A percentile compares a stretch with the other conserved stretches of the same genome.
Conservation (phyloP, 106 monocot species). For the Chionographis japonica region DNA sequence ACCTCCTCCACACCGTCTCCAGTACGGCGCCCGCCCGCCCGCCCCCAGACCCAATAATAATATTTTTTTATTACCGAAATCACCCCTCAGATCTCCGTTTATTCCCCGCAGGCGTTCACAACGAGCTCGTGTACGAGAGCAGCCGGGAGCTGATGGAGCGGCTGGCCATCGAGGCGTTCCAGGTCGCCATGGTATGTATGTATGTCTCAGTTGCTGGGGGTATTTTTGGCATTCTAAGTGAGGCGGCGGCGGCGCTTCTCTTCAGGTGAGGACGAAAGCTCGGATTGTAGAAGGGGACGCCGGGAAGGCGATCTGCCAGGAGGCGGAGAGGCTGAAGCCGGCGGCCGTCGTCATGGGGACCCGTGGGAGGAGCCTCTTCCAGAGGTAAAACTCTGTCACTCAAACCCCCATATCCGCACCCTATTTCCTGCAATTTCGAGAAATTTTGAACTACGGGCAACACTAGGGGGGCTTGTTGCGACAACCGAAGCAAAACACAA, state of each 20-base stretch:
- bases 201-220: background rate
- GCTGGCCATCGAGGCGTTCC: conserved; percentile 56
- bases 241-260: too few relatives aligned
- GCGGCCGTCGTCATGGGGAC: conserved; percentile 88
- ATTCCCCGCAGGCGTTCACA: conserved; percentile 34
- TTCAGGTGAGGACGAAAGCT: conserved; percentile 56
- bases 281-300: conserved; percentile 83
- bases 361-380: conserved; percentile 59
- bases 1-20: conserved; percentile 79
- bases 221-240: too few relatives aligned
- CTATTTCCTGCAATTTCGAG: too few relatives aligned
- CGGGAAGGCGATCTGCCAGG: conserved; percentile 78
- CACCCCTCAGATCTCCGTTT: too few relatives aligned
- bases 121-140: conserved; percentile 67
- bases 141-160: conserved; percentile 57
- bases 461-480: too few relatives aligned
- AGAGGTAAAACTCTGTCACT: conserved; percentile 34
- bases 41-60: background rate
- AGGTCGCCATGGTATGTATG: conserved; percentile 37
- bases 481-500: too few relatives aligned
- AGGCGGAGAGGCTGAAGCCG: conserved; percentile 68
- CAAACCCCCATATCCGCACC: too few relatives aligned
- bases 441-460: too few relatives aligned
- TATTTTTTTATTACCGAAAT: background rate
- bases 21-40: conserved; percentile 17